phyloP scores from a whole-genome alignment of 306 rosid species.

The Fagus sylvatica region DNA sequence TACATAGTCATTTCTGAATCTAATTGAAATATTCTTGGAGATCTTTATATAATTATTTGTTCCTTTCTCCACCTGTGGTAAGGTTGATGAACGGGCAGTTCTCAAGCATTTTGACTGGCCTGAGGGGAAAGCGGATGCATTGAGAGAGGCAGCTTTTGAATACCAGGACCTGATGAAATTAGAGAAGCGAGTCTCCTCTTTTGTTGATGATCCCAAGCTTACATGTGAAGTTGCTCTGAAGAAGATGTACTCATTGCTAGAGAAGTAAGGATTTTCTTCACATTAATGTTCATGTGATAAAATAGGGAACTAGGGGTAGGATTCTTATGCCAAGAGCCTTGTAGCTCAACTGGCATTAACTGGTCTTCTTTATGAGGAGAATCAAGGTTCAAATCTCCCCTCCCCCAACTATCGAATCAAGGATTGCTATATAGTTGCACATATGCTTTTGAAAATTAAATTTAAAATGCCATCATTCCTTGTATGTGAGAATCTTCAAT shows the following conservation, averaged over 20 bases:
- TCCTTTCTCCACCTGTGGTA: slow-evolving; percentile 24
- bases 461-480: background rate
- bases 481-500: background rate
- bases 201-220: slow-evolving; percentile 80
- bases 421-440: background rate
- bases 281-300: slow-evolving; percentile 5
- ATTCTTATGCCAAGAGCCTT: too few relatives aligned
- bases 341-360: too few relatives aligned
- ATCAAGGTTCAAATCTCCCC: too few relatives aligned
- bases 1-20: background rate
- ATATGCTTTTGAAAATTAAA: background rate
- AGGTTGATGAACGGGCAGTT: slow-evolving; percentile 99
- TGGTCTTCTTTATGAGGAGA: too few relatives aligned
- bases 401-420: too few relatives aligned
- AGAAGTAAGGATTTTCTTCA: slow-evolving; percentile 62
- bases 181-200: slow-evolving; percentile 83
- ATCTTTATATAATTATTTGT: slow-evolving; percentile 12
- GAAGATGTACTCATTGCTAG: slow-evolving; percentile 99
- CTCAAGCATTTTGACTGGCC: slow-evolving; percentile 99
- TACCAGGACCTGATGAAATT: slow-evolving; percentile 87
- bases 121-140: slow-evolving; percentile 97
- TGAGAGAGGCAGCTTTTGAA: slow-evolving; percentile 97
- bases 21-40: background rate
- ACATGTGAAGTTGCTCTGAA: slow-evolving; percentile 80
- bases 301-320: too few relatives aligned